Base-by-base conservation (phyloP, 768 basidiomycete species). In the Suillus alpinus region DNA sequence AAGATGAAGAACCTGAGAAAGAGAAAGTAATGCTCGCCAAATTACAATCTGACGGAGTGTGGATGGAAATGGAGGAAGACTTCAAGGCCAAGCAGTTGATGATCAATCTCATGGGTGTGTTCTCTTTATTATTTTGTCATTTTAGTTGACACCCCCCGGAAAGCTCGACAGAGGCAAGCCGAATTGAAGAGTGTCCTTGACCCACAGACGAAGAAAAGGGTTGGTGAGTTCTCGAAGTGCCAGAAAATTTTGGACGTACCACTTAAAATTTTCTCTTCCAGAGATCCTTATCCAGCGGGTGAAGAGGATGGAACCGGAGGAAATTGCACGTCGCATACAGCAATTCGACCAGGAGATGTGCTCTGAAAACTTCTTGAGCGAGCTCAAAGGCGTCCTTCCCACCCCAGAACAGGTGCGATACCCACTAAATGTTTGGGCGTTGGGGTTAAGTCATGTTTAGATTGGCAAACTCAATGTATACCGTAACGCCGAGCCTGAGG, bases 81-180 rank as follows among this genome's bases (percentile, higher is more conserved):
- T 99, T 99, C 79, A 94, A 95, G 70, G 95, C 95, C 18, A 95
- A 95, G 75, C 93, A 97, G 72, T 80, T 95, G 52, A 94, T 96
- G 60, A 91, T 92, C 61, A 94, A 93, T 69, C 77, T 95, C 12
- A 86, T 97, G 80, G 90, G 94, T 93, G 70, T 62, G 67, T 61
- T 64, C 41, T n/a, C 63, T 61, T 6, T 10, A 29, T 29, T 23
- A 10, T 55, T 55, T 12, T 7, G 16, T 55, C 23, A 26, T 39
- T 39, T 26, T 39, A 39, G 53, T 29, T 55, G 10, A 55, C 23
- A 26, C 0, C 23, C 20, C 16, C 50, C 41, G 26, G 36, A 55
- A 55, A 91, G 91, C 87, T 50, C 86, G 88, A 68, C 88, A 92
- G 73, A 94, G 87, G 69, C 88, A 88, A 62, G 92, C 93, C 10